phyloP scores from a whole-genome alignment of 2,329 filamentous ascomycete genomes.

The Xylaria sp. region DNA sequence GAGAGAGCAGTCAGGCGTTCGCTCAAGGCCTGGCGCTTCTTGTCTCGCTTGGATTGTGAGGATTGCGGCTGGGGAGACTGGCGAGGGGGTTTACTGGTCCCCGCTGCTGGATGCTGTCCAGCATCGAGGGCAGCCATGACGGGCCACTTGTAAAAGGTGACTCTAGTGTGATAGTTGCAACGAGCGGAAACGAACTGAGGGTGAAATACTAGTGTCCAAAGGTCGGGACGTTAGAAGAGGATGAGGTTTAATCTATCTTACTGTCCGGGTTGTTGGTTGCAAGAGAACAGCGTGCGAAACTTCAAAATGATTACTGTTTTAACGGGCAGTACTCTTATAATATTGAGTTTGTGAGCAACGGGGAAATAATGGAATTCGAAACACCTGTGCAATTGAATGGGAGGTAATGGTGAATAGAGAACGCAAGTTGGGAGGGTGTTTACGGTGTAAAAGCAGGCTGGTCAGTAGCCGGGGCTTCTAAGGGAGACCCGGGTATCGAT shows the following conservation, averaged over 20 bases:
- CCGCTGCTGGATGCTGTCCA: constrained; percentile 36
- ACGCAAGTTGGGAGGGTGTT: constrained; percentile 6
- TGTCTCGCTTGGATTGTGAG: constrained; percentile 68
- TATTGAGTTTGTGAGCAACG: not conserved
- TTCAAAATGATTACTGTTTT: not conserved
- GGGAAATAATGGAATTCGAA: not conserved
- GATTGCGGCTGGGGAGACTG: constrained; percentile 43
- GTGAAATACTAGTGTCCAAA: constrained; percentile 2
- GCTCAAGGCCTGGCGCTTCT: constrained; percentile 83
- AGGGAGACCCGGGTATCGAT: constrained; percentile 13
- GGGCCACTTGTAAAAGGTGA: not conserved
- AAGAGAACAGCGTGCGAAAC: not conserved
- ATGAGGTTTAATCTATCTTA: constrained; percentile 1
- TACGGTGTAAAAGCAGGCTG: constrained; percentile 8
- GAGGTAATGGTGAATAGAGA: not conserved
- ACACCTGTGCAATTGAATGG: not conserved
- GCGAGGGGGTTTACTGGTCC: constrained; percentile 35
- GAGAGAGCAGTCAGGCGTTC: constrained; percentile 82
- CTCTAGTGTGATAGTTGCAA: not conserved
- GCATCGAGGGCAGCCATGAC: constrained; percentile 41
- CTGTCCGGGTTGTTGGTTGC: not conserved
- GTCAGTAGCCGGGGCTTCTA: not conserved
- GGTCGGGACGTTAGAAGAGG: not conserved
- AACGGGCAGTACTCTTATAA: not conserved
- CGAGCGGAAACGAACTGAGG: not conserved